Evolutionary conservation across 2,329 filamentous ascomycete species (phyloP), one percentile per base, ranked within the genome.

Genomic region (Ophiostoma tasmaniense): DNA sequence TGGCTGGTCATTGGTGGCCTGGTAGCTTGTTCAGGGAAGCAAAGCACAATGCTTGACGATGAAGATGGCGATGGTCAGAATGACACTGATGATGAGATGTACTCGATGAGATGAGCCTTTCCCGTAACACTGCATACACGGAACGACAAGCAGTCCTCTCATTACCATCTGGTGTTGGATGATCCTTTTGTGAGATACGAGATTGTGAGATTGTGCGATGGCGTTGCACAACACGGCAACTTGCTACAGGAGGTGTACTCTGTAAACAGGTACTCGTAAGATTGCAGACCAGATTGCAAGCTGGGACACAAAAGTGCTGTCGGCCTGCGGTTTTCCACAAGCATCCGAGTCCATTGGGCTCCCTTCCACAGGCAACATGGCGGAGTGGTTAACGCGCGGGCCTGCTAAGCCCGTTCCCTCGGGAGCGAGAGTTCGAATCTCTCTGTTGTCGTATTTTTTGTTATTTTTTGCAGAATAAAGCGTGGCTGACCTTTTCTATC

Each of bases 391-490:
- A 64, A 64, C 61, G 61, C 61, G 61, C 61, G 61, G 61, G 61
- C 61, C 61, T 64, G 61, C 61, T 64, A 64, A 64, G 61, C 61
- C 61, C 61, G 61, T 64, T 64, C 61, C 61, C 61, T 64, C 61
- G 61, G 61, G 61, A 64, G 61, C 61, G 61, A 64, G 61, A 64
- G 61, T 64, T 64, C 61, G 61, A 64, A 64, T 64, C 61, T 64
- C 61, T 64, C 61, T 64, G 33, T 64, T 64, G 61, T 64, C 61
- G 61, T 25, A 39, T 64, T 64, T 37, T 37, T 37, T 37, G 59
- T 8, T 37, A 22, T 14, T 20, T 33, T 17, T 2, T 3, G 4
- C 20, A 11, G 7, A 3, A 2, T 3, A 33, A 6, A 33, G 6
- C 30, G 30, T 33, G 30, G 33, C 5, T 33, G 20, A n/a, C n/a